These are phyloP conservation scores for Oryza glumipatula DNA, from an alignment of 176 grass and related monocot species.

Conservation along the genomic window DNA sequence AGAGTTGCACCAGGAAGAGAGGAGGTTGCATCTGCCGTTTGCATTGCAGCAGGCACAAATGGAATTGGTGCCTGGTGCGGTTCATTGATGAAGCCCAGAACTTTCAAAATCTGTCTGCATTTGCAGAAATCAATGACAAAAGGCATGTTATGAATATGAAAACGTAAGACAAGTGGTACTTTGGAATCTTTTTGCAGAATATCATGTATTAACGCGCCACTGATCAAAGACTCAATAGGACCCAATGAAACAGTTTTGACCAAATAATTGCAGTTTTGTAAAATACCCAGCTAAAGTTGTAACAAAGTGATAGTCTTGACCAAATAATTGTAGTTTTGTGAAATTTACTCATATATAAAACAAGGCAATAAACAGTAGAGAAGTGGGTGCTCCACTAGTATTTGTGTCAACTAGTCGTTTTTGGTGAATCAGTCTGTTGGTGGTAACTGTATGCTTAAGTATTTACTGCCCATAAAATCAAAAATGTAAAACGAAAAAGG, in stretches of 20 bases:
- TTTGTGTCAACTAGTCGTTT: not conserved
- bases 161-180: conserved; percentile 7
- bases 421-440: conserved; percentile 11
- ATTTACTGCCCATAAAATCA: conserved; percentile 16
- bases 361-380: not conserved
- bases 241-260: not conserved
- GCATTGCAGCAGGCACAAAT: conserved; percentile 57
- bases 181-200: not conserved
- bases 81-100: conserved; percentile 76
- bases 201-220: conserved; percentile 17
- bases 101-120: conserved; percentile 72
- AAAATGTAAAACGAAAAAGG: not conserved
- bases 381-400: conserved; percentile 23
- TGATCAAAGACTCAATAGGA: conserved; percentile 8
- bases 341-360: not conserved
- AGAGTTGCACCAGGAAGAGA: conserved; percentile 72
- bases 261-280: too few relatives aligned
- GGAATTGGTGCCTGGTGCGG: conserved; percentile 54
- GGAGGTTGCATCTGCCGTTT: conserved; percentile 54
- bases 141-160: conserved; percentile 18
- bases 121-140: conserved; percentile 32
- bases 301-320: too few relatives aligned
- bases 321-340: too few relatives aligned
- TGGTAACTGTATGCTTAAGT: conserved; percentile 13
- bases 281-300: too few relatives aligned